A percentile compares a stretch with the other conserved stretches of the same genome.
Conservation (phyloP, 2,329 filamentous ascomycete species). For the Alternaria panax region DNA sequence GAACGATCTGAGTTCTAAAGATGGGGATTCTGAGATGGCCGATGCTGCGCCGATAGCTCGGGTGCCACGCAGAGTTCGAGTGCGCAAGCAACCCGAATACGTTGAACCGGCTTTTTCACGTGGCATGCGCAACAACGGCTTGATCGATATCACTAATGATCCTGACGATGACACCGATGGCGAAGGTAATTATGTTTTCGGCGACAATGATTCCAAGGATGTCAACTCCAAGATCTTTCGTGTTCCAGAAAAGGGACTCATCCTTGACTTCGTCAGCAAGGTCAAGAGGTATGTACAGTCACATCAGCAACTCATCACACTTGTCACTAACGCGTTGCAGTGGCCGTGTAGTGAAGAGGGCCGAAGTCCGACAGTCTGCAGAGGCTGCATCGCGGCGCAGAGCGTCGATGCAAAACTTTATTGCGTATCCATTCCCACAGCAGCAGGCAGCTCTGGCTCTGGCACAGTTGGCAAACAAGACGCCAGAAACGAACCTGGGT, state of each 20-base stretch:
- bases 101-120: constrained; percentile 62
- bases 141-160: constrained; percentile 56
- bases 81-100: constrained; percentile 58
- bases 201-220: constrained; percentile 50
- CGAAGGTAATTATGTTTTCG: constrained; percentile 53
- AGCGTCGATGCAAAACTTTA: constrained; percentile 37
- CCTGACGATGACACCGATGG: constrained; percentile 53
- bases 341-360: constrained; percentile 32
- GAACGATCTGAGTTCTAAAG: constrained; percentile 41
- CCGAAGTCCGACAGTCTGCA: constrained; percentile 20
- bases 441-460: constrained; percentile 73
- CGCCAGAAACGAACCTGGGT: constrained; percentile 58
- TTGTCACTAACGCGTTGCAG: constrained; percentile 29
- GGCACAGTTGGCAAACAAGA: constrained; percentile 62
- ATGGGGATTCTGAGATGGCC: constrained; percentile 40
- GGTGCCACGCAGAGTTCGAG: constrained; percentile 55
- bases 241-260: constrained; percentile 56
- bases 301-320: constrained; percentile 8
- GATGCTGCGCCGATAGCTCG: constrained; percentile 36
- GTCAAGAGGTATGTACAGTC: constrained; percentile 55
- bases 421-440: constrained; percentile 59
- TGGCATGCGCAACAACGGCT: constrained; percentile 64
- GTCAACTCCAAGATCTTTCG: constrained; percentile 52
- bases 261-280: constrained; percentile 68
- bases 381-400: constrained; percentile 31